Evolutionary conservation across 768 basidiomycete genomes (phyloP).

Genomic region (Roridomyces roridus): DNA sequence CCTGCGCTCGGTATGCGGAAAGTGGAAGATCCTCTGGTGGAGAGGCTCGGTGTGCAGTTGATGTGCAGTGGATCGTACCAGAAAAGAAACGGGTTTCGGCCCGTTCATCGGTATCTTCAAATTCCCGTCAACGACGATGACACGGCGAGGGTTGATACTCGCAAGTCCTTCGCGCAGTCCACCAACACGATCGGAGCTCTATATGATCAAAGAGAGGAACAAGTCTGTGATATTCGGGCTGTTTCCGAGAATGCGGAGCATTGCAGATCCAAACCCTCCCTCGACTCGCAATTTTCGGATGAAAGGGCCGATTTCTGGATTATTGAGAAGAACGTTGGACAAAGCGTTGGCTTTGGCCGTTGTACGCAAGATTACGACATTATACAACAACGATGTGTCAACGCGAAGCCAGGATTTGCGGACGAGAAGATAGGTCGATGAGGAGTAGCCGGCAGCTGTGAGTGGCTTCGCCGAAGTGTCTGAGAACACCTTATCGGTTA

Average conservation of each 20-base stretch:
- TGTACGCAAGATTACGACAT: slow-evolving; percentile 29
- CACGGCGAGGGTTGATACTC: slow-evolving; percentile 3
- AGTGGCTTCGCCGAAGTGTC: slow-evolving; percentile 2
- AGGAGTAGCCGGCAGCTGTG: background rate
- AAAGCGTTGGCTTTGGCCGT: slow-evolving; percentile 29
- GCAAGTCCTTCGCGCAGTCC: slow-evolving; percentile 14
- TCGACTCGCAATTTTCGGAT: slow-evolving; percentile 34
- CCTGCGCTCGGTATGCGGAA: background rate
- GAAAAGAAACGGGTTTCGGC: background rate
- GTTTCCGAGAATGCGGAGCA: slow-evolving; percentile 4
- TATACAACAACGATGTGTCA: slow-evolving; percentile 30
- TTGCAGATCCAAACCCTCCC: slow-evolving; percentile 24
- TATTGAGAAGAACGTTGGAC: slow-evolving; percentile 18
- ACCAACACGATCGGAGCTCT: background rate
- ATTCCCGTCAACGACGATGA: slow-evolving; percentile 9
- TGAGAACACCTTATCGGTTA: slow-evolving; percentile 8
- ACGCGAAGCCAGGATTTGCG: slow-evolving; percentile 24
- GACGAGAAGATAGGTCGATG: slow-evolving; percentile 11
- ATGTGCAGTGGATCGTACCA: background rate
- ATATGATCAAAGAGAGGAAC: background rate
- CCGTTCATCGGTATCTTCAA: too few relatives aligned
- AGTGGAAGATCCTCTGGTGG: background rate
- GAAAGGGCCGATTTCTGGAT: slow-evolving; percentile 24
- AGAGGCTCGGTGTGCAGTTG: too few relatives aligned
- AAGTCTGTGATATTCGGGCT: slow-evolving; percentile 17